Percentiles rank a stretch among this genome's conserved stretches.
Conservation (phyloP, 2,329 filamentous ascomycete species). For the Fusarium austroafricanum region DNA sequence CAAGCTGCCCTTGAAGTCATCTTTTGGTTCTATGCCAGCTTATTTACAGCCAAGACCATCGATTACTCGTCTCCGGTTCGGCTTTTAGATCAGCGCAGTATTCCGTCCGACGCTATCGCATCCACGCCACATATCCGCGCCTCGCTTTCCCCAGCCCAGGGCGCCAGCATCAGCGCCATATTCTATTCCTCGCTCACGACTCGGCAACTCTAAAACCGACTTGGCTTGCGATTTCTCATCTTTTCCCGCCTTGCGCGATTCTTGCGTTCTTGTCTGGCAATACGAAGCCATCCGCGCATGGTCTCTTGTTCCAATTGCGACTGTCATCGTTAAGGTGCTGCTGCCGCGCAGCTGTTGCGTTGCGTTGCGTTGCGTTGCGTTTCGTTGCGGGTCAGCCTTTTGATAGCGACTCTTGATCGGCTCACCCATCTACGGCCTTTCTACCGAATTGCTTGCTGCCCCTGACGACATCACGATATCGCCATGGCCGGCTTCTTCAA, state of each 20-base stretch:
- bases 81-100: slow-evolving; percentile 35
- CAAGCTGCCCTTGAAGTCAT: background rate
- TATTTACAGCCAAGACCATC: slow-evolving; percentile 8
- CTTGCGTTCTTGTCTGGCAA: slow-evolving; percentile 4
- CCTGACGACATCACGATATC: slow-evolving; percentile 40
- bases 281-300: slow-evolving; percentile 44
- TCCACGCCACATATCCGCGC: slow-evolving; percentile 44
- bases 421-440: slow-evolving; percentile 35
- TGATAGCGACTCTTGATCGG: slow-evolving; percentile 39
- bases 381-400: slow-evolving; percentile 45
- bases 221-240: slow-evolving; percentile 17
- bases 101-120: slow-evolving; percentile 39
- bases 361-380: too few relatives aligned
- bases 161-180: slow-evolving; percentile 21
- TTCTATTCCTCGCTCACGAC: slow-evolving; percentile 28
- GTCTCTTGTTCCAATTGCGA: slow-evolving; percentile 39
- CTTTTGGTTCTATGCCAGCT: background rate
- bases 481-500: slow-evolving; percentile 69
- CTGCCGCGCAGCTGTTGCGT: slow-evolving; percentile 50
- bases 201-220: slow-evolving; percentile 31
- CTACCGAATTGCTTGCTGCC: slow-evolving; percentile 17
- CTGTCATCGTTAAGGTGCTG: slow-evolving; percentile 48
- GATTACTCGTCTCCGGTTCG: slow-evolving; percentile 16
- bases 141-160: slow-evolving; percentile 32
- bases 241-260: slow-evolving; percentile 14